A percentile compares a stretch with the other conserved stretches of the same genome.
phyloP scores from a whole-genome alignment of 169 alveolate genomes.

The Toxoplasma gondii region DNA sequence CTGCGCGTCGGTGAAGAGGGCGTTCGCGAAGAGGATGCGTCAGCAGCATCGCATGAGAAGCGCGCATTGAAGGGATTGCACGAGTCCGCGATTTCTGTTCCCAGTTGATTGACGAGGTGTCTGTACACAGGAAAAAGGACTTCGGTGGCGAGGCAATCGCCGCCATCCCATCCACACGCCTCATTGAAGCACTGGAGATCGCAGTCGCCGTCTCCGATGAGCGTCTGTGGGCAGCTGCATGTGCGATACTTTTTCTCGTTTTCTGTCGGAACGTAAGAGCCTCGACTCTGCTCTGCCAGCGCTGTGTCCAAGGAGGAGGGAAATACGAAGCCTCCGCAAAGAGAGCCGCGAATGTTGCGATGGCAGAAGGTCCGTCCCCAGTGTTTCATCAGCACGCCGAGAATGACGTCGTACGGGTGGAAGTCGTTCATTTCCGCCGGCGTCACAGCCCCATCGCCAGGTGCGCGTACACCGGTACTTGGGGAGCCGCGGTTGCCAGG shows the following conservation, averaged over 20 bases:
- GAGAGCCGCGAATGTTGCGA: slow-evolving; percentile 46
- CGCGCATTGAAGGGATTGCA: slow-evolving; percentile 24
- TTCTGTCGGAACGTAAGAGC: not conserved
- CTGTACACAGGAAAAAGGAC: slow-evolving; percentile 42
- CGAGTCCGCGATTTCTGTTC: not conserved
- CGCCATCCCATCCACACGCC: slow-evolving; percentile 76
- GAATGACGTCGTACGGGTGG: slow-evolving; percentile 52
- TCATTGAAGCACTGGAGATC: slow-evolving; percentile 73
- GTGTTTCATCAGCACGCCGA: slow-evolving; percentile 55
- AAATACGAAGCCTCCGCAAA: slow-evolving; percentile 58
- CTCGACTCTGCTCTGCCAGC: slow-evolving; percentile 2
- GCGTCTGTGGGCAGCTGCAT: slow-evolving; percentile 68
- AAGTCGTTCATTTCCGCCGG: not conserved
- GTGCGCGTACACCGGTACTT: not conserved
- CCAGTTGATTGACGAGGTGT: slow-evolving; percentile 33
- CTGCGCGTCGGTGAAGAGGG: not conserved
- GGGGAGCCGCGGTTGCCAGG: not conserved
- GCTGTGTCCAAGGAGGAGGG: slow-evolving; percentile 34
- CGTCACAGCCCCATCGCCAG: not conserved
- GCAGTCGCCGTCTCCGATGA: slow-evolving; percentile 78
- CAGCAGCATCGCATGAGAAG: not conserved
- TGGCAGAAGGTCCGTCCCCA: slow-evolving; percentile 57
- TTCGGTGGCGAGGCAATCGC: slow-evolving; percentile 71
- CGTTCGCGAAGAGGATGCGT: not conserved
- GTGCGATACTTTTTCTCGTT: not conserved